Evolutionary conservation across 352 stramenopile genomes (phyloP).

Genomic region (Globisporangium uncinulatum): DNA sequence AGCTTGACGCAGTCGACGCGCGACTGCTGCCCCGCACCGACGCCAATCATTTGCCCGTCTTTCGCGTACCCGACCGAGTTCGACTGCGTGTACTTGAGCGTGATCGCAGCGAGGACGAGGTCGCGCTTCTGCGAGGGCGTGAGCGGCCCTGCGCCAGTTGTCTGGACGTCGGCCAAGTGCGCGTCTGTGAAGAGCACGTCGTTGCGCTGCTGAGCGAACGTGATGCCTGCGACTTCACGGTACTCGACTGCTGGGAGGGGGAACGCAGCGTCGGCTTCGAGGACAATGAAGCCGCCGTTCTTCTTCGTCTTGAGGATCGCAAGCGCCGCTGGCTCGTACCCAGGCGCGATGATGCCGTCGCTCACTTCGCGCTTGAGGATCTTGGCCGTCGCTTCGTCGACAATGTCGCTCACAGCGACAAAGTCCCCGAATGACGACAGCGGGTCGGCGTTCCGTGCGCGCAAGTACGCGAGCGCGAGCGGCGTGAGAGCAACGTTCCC

Average conservation of each 20-base stretch:
- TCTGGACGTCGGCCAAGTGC: slow-evolving; percentile 93
- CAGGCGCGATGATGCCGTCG: slow-evolving; percentile 98
- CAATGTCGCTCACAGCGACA: slow-evolving; percentile 96
- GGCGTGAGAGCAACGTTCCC: slow-evolving; percentile 91
- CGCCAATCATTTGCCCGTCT: slow-evolving; percentile 99
- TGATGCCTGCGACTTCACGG: slow-evolving; percentile 97
- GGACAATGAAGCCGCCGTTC: slow-evolving; percentile 98
- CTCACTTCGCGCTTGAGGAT: slow-evolving; percentile 99
- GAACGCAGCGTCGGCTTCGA: slow-evolving; percentile 94
- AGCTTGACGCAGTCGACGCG: slow-evolving; percentile 99
- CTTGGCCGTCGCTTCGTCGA: slow-evolving; percentile 97
- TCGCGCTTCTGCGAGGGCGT: slow-evolving; percentile 93
- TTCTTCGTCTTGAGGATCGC: slow-evolving; percentile 99
- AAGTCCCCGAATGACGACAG: slow-evolving; percentile 99
- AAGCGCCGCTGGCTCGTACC: slow-evolving; percentile 96
- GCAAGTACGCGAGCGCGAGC: slow-evolving; percentile 96
- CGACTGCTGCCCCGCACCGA: slow-evolving; percentile 99
- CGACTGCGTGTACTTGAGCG: slow-evolving; percentile 99
- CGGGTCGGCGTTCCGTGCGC: slow-evolving; percentile 97
- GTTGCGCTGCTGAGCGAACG: slow-evolving; percentile 98
- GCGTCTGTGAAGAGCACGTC: slow-evolving; percentile 92
- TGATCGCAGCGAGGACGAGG: slow-evolving; percentile 98
- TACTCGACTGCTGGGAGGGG: slow-evolving; percentile 94
- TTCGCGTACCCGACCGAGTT: slow-evolving; percentile 99
- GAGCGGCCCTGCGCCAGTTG: slow-evolving; percentile 78